Base-by-base conservation (phyloP, 371 early-diverging fungal species). In the Mortierella sp. region DNA sequence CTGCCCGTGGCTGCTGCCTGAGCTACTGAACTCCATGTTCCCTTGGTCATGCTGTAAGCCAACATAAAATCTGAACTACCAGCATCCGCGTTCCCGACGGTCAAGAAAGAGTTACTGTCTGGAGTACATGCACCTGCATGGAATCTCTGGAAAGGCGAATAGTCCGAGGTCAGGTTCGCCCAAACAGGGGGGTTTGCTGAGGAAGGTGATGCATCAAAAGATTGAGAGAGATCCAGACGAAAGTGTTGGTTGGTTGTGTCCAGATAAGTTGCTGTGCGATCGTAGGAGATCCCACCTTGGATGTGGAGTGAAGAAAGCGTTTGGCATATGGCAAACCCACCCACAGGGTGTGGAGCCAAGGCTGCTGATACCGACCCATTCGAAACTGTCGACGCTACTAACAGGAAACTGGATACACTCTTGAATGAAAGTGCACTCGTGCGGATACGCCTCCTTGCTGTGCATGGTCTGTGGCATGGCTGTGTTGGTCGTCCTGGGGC, bases 311-410 rank as follows among this genome's bases (percentile, higher is more conserved):
- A 58, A 21, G 63, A 63, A 2, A 46, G 41, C 0, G 76, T 68
- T 28, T 74, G 64, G 28, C 76, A 74, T 24, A 69, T 68, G 13
- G 76, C 76, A 48, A 74, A 74, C 26, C 76, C 76, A n/a, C 76
- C 76, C 2, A 68, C 69, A 1, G 76, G 65, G 19, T 54, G 19
- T 24, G 76, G 76, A 1, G 59, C 49, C 10, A 39, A 14, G 6
- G 63, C 21, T n/a, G 59, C 24, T 28, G 50, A 4, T 30, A 41
- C 18, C 5, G 27, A 3, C 9, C 7, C 10, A 10, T 7, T 34
- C 7, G 56, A 51, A 2, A 55, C 27, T 24, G 64, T 21, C 21
- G 47, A 28, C 16, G 62, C 26, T 10, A 26, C 9, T 16, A 30
- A 12, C 60, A 34, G 3, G 41, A 34, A 16, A n/a, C 16, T 21